Conservation (phyloP, 257 asterid genomes). For the Ligustrum vulgare region DNA sequence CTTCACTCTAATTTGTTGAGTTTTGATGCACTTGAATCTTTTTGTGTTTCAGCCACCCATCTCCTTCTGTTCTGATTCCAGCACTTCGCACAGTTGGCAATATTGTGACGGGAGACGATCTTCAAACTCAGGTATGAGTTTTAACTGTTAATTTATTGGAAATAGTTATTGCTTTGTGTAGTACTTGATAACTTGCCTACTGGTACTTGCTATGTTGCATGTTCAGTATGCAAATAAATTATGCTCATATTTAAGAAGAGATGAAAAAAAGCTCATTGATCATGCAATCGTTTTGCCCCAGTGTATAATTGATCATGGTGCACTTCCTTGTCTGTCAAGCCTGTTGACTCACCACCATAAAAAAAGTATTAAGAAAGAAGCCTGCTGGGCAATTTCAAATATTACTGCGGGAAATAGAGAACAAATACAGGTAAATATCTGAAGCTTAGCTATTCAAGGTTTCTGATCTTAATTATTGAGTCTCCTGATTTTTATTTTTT, state of each 20-base stretch:
- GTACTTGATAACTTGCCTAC: too few relatives aligned
- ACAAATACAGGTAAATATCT: slow-evolving; percentile 67
- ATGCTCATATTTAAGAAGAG: background rate
- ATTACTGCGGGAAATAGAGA: slow-evolving; percentile 90
- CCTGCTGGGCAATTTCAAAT: slow-evolving; percentile 94
- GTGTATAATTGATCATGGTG: slow-evolving; percentile 75
- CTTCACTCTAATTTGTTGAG: background rate
- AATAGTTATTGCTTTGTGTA: background rate
- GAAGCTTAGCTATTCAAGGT: slow-evolving; percentile 7
- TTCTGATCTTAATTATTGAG: slow-evolving; percentile 1
- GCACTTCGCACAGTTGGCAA: slow-evolving; percentile 94
- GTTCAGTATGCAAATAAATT: background rate
- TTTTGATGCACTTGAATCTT: slow-evolving; percentile 2
- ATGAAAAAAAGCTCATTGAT: background rate
- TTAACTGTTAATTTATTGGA: background rate
- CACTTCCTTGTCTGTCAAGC: slow-evolving; percentile 70
- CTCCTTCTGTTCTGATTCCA: slow-evolving; percentile 92
- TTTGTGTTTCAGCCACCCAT: slow-evolving; percentile 66
- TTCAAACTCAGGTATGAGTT: slow-evolving; percentile 72
- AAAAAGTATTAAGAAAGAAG: slow-evolving; percentile 94
- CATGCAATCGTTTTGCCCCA: slow-evolving; percentile 28
- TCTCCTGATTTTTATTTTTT: too few relatives aligned
- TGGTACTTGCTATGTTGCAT: too few relatives aligned
- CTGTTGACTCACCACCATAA: slow-evolving; percentile 83
- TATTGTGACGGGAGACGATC: slow-evolving; percentile 92